phyloP scores from a whole-genome alignment of 2,329 filamentous ascomycete genomes.

The Trichoderma aggressivum region DNA sequence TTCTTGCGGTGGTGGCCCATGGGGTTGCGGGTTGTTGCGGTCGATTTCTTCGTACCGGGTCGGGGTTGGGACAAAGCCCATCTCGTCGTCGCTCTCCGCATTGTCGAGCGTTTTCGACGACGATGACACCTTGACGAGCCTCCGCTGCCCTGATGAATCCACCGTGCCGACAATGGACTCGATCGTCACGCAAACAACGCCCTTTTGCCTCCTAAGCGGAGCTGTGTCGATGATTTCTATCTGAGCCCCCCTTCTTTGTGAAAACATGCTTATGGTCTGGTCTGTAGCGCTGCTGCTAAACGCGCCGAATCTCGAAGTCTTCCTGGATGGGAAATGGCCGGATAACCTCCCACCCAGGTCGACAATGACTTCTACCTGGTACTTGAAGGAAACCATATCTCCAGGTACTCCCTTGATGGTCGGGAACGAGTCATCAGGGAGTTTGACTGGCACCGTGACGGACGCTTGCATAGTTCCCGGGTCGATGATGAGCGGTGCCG shows the following conservation, averaged over 20 bases:
- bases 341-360: constrained; percentile 86
- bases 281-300: constrained; percentile 30
- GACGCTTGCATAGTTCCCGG: constrained; percentile 73
- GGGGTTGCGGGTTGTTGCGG: not conserved
- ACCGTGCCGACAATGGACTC: constrained; percentile 83
- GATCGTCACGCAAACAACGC: constrained; percentile 82
- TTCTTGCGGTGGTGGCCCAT: constrained; percentile 18
- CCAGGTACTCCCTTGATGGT: constrained; percentile 88
- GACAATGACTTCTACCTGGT: constrained; percentile 87
- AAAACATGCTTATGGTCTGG: constrained; percentile 29
- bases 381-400: constrained; percentile 92
- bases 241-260: constrained; percentile 45
- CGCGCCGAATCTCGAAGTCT: constrained; percentile 45
- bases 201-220: constrained; percentile 80
- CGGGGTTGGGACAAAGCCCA: constrained; percentile 23
- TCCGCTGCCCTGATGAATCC: constrained; percentile 57
- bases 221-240: constrained; percentile 88
- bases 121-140: constrained; percentile 26
- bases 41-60: constrained; percentile 16
- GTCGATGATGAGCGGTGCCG: constrained; percentile 84
- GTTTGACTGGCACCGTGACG: constrained; percentile 76
- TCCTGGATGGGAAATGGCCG: constrained; percentile 65
- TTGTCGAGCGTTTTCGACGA: constrained; percentile 29
- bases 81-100: constrained; percentile 33
- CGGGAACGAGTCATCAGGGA: constrained; percentile 88